A percentile compares a stretch with the other conserved stretches of the same genome.
phyloP scores from a whole-genome alignment of 306 rosid species.

The Citrullus colocynthis region DNA sequence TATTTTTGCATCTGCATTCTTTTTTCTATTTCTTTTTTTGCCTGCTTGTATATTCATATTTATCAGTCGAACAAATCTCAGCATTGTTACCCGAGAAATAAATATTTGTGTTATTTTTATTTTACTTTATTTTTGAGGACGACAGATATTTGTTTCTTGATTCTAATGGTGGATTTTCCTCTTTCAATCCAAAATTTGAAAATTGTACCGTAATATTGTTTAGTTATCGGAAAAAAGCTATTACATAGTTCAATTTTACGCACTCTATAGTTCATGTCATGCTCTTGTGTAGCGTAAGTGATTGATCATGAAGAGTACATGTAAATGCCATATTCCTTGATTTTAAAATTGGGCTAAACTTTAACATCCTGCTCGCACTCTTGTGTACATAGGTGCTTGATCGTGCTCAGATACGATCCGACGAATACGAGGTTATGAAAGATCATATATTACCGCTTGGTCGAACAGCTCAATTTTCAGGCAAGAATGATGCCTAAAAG shows the following conservation, averaged over 20 bases:
- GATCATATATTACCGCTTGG: slow-evolving; percentile 76
- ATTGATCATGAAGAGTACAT: background rate
- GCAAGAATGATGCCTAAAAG: slow-evolving; percentile 56
- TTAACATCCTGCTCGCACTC: slow-evolving; percentile 9
- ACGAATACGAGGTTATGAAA: slow-evolving; percentile 67
- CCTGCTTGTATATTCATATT: background rate
- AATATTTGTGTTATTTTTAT: background rate
- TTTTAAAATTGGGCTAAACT: background rate
- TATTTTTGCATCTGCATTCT: background rate
- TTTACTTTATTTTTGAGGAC: background rate
- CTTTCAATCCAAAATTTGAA: background rate
- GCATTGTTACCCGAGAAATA: background rate
- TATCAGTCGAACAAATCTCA: background rate
- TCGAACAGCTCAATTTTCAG: slow-evolving; percentile 55
- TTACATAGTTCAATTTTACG: background rate
- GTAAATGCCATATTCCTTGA: background rate
- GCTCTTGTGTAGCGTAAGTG: background rate
- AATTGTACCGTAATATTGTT: background rate
- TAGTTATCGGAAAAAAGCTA: background rate
- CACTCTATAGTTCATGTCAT: background rate
- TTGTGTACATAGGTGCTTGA: slow-evolving; percentile 42
- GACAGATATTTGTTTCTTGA: background rate
- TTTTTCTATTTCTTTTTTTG: background rate
- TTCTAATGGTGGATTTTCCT: background rate
- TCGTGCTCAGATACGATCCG: slow-evolving; percentile 45